phyloP scores from a whole-genome alignment of 331 rosid genomes.

The Stylosanthes scabra region DNA sequence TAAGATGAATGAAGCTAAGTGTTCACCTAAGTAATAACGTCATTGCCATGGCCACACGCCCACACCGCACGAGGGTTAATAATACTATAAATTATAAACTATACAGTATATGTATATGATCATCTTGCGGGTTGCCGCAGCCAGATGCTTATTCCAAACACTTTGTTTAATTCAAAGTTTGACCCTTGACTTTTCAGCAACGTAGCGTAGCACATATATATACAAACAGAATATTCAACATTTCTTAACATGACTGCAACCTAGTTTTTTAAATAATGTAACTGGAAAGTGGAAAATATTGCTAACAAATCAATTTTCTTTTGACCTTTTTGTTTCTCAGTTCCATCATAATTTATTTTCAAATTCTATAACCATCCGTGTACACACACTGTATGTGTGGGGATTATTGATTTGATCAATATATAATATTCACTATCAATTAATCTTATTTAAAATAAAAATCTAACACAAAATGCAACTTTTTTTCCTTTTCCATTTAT shows the following conservation, averaged over 20 bases:
- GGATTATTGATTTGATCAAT: neutral
- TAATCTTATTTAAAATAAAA: neutral
- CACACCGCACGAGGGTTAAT: neutral
- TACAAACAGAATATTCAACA: neutral
- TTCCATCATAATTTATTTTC: neutral
- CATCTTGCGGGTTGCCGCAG: slow-evolving; percentile 1
- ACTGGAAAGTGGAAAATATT: neutral
- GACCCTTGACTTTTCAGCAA: slow-evolving; percentile 3
- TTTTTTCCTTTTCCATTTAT: too few relatives aligned
- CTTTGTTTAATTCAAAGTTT: neutral
- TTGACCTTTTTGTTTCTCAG: neutral
- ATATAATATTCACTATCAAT: neutral
- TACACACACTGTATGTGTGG: neutral
- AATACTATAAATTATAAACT: neutral
- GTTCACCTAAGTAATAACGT: neutral
- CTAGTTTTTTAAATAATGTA: neutral
- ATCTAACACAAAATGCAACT: too few relatives aligned
- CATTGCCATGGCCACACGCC: neutral
- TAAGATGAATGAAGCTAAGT: neutral
- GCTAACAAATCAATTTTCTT: neutral
- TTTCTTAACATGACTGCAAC: neutral
- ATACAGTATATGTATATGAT: neutral
- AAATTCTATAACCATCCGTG: neutral
- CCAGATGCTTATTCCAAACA: neutral
- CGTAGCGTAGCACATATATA: neutral